phyloP scores from a whole-genome alignment of 2,329 filamentous ascomycete genomes.

The Fragosphaeria purpurea region DNA sequence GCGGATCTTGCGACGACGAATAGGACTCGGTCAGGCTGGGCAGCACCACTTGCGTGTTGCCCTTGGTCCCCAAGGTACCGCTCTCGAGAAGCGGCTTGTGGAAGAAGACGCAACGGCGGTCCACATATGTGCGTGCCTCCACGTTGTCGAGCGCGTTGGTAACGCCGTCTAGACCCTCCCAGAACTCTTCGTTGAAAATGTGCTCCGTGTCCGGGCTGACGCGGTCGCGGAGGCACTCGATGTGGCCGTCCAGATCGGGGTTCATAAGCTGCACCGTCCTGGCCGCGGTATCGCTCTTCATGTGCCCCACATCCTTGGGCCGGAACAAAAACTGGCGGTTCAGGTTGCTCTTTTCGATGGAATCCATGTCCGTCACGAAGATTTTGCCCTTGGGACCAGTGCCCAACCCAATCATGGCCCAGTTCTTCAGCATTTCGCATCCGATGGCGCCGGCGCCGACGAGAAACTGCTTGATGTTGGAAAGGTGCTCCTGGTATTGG shows the following conservation, averaged over 20 bases:
- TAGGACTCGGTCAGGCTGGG: conserved; percentile 92
- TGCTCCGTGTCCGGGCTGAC: conserved; percentile 88
- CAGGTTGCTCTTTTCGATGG: conserved; percentile 97
- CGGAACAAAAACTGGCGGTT: conserved; percentile 97
- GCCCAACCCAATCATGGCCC: conserved; percentile 95
- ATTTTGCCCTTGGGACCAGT: conserved; percentile 84
- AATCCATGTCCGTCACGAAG: conserved; percentile 92
- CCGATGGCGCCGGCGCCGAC: conserved; percentile 96
- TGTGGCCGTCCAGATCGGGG: conserved; percentile 78
- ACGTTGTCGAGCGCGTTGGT: conserved; percentile 98
- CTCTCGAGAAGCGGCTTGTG: conserved; percentile 92
- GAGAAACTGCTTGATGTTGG: conserved; percentile 83
- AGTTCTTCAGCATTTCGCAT: conserved; percentile 99
- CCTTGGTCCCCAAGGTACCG: conserved; percentile 96
- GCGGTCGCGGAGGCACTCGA: conserved; percentile 75
- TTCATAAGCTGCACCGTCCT: conserved; percentile 92
- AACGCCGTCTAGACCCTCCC: conserved; percentile 76
- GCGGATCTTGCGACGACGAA: conserved; percentile 87
- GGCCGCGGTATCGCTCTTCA: conserved; percentile 94
- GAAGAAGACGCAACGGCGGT: conserved; percentile 96
- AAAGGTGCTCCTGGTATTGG: conserved; percentile 88
- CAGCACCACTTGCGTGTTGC: conserved; percentile 93
- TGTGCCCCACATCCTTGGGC: conserved; percentile 80
- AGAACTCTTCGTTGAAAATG: conserved; percentile 90
- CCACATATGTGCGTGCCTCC: conserved; percentile 91